Percentiles rank a stretch among this genome's conserved stretches.
phyloP scores from a whole-genome alignment of 192 early-diverging fungal genomes.

The Backusella tarrabulga region DNA sequence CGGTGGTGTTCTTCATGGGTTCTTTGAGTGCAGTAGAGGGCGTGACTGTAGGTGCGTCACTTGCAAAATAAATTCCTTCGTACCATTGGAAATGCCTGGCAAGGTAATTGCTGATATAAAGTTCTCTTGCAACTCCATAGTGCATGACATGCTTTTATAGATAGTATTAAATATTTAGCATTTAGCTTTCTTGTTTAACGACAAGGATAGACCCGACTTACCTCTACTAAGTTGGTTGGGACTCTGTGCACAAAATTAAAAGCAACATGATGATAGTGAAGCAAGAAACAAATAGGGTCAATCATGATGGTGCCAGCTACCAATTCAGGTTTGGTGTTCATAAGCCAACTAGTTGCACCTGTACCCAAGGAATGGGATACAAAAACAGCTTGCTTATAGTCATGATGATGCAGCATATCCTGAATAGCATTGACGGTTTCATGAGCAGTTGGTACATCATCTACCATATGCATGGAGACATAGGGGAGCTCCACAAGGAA shows the following conservation, averaged over 20 bases:
- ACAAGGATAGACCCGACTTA: background rate
- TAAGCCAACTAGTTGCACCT: slow-evolving; percentile 55
- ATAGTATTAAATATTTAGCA: background rate
- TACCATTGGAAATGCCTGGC: slow-evolving; percentile 53
- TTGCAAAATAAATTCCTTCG: slow-evolving; percentile 39
- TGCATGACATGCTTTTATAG: slow-evolving; percentile 49
- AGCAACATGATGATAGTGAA: slow-evolving; percentile 60
- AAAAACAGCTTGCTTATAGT: slow-evolving; percentile 54
- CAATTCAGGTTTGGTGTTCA: slow-evolving; percentile 47
- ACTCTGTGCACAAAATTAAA: slow-evolving; percentile 57
- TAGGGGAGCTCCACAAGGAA: slow-evolving; percentile 59
- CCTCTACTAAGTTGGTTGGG: slow-evolving; percentile 36
- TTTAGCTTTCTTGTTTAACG: background rate
- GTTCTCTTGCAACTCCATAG: slow-evolving; percentile 57
- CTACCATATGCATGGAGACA: slow-evolving; percentile 64
- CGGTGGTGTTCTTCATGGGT: slow-evolving; percentile 16
- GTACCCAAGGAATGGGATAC: slow-evolving; percentile 70
- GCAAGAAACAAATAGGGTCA: slow-evolving; percentile 67
- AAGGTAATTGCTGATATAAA: slow-evolving; percentile 62
- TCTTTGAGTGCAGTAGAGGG: background rate
- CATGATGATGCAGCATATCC: slow-evolving; percentile 51
- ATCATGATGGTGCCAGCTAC: slow-evolving; percentile 55
- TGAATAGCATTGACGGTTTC: slow-evolving; percentile 56
- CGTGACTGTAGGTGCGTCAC: background rate
- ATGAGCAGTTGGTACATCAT: slow-evolving; percentile 52